Percentiles rank a stretch among this genome's conserved stretches.
phyloP scores from a whole-genome alignment of 495 filamentous ascomycete genomes.

The Bombardia bombarda region DNA sequence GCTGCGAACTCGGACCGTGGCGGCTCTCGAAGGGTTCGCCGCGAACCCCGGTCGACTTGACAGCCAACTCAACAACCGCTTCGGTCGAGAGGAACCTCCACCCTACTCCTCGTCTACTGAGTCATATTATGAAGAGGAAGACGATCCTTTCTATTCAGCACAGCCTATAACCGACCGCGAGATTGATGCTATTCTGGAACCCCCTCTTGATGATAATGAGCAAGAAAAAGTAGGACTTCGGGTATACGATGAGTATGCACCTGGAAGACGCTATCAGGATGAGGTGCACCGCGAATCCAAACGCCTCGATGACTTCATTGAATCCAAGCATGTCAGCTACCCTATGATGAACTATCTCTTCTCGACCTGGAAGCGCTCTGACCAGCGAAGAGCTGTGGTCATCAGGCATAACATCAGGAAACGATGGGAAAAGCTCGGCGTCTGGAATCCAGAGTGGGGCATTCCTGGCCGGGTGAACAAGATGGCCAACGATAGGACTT shows the following conservation, averaged over 20 bases:
- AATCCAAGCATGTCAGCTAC: too few relatives aligned
- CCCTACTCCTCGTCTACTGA: background rate
- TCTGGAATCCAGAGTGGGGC: slow-evolving; percentile 6
- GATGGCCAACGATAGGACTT: background rate
- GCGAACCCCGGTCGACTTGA: background rate
- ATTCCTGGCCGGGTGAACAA: slow-evolving; percentile 1
- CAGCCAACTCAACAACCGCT: background rate
- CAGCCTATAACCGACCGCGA: background rate
- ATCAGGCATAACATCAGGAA: background rate
- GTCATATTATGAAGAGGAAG: background rate
- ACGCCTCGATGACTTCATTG: too few relatives aligned
- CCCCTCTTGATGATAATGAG: background rate
- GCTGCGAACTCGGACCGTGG: background rate
- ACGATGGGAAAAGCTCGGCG: slow-evolving; percentile 4
- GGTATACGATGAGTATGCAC: too few relatives aligned
- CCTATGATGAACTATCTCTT: too few relatives aligned
- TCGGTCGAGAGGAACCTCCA: background rate
- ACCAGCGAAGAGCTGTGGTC: too few relatives aligned
- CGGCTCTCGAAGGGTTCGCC: background rate
- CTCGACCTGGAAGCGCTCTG: too few relatives aligned
- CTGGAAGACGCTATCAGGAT: too few relatives aligned
- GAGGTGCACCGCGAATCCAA: too few relatives aligned
- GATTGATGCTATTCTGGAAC: background rate
- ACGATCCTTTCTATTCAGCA: background rate
- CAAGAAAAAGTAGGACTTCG: too few relatives aligned